Evolutionary conservation across 2,329 filamentous ascomycete genomes (phyloP), one percentile per base, ranked within the genome.

Genomic region (Nemania diffusa): DNA sequence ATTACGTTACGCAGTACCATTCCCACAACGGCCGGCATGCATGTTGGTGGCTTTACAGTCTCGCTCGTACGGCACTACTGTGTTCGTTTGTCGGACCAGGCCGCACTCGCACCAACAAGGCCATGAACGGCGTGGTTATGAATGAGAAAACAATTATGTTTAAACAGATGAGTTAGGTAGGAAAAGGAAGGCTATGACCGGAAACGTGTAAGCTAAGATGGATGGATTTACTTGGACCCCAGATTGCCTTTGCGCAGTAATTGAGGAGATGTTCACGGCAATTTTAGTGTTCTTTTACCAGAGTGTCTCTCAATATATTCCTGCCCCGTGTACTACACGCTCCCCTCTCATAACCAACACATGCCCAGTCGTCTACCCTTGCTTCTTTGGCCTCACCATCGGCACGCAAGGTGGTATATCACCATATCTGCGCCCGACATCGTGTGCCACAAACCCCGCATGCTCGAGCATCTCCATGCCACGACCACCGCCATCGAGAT

Each of bases 401-500:
- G 71, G 72, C n/a, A 70, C 69, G 32, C 72, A 73, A 29, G 71
- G 71, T 27, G 72, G 70, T 15, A 71, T 67, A 2, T 70, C 73
- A 15, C 69, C 69, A 32, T 75, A 75, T 42, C 64, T 68, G 51
- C 57, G 50, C 51, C 71, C 67, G 29, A 75, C 59, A n/a, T 74
- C 69, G 32, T 73, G 69, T 32, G 68, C 65, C 64, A 67, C 60
- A 59, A 76, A 74, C 29, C 73, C 72, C 24, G 58, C 62, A 34
- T 67, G 65, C 42, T 73, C 69, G 34, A 70, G 72, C 27, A 73
- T 75, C 17, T 67, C 67, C 70, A 73, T 67, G 7, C 73, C 72
- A 15, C 70, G 65, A 37, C 70, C 69, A 5, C 72, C 73, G 9
- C 72, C 73, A n/a, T 75, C 72, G 24, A 74, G 70, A 57, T 75